These are phyloP conservation scores for Ceratocystis colombiana DNA, from an alignment of 2,329 filamentous ascomycete species.

Conservation along the genomic window DNA sequence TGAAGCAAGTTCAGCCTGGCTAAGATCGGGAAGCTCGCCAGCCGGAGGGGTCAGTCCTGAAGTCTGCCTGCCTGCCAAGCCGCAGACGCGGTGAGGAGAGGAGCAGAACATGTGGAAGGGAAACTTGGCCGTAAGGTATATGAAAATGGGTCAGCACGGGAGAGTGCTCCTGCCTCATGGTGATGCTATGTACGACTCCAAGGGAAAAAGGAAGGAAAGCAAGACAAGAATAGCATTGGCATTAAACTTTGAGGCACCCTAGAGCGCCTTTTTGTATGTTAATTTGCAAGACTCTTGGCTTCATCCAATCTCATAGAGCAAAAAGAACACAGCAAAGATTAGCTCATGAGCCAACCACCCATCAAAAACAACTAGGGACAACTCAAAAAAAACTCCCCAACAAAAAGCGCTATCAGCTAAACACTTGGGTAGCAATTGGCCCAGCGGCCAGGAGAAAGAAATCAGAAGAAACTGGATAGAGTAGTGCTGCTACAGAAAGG, in stretches of 20 bases:
- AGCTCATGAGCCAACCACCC: background rate
- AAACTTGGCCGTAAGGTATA: background rate
- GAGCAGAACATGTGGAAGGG: background rate
- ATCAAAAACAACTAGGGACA: background rate
- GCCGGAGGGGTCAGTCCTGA: background rate
- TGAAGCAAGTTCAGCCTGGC: background rate
- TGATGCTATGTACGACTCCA: background rate
- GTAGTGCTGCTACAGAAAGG: no score
- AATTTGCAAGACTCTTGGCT: background rate
- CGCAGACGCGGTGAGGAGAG: background rate
- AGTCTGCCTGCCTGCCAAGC: background rate
- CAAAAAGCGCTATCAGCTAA: background rate
- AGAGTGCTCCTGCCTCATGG: background rate
- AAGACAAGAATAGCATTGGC: background rate
- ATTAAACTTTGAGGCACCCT: background rate
- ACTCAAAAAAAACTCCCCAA: background rate
- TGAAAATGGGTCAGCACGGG: background rate
- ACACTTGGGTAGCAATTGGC: no score
- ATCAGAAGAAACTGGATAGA: background rate
- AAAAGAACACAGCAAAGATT: background rate
- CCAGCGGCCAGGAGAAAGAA: background rate
- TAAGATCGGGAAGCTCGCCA: background rate
- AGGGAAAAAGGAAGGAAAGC: background rate
- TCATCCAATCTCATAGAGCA: slow-evolving; percentile 2
- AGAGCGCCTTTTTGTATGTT: background rate